Evolutionary conservation across 1,284 basidiomycete species (phyloP), one percentile per base, ranked within the genome.

Genomic region (Irpex rosettiformis): DNA sequence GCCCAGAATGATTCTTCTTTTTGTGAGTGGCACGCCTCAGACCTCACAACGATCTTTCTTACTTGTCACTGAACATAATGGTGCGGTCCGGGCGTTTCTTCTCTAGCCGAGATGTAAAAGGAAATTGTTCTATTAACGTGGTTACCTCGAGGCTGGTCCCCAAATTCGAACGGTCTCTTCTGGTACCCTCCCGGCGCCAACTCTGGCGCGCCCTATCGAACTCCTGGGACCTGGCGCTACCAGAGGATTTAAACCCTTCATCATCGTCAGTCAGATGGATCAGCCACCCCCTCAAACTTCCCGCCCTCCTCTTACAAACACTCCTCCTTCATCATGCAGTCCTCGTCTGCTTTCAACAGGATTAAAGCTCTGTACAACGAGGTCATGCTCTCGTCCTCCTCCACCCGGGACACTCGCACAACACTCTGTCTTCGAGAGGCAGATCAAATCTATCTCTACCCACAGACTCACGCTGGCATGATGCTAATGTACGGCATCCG

Each of bases 91-190:
- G 48, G 27, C 48, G 24, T 27, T 27, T 51, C 27, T 28, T 28
- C 24, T 51, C 48, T 27, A 51, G 48, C 48, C 48, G 48, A 51
- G 48, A 51, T 22, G 48, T 13, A 51, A 51, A 51, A 51, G 48
- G 48, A 28, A 51, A 22, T 51, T 22, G 48, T 51, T 51, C 27
- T 51, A 51, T 51, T 51, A 51, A 51, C 48, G 48, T 51, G 48
- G 48, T 28, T 51, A 51, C 48, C 48, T 25, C 48, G 27, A 51
- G 48, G 48, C 27, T 51, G 48, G 24, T 37, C 16, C 33, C 33
- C 48, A 10, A n/a, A 27, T 51, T 28, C 24, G 48, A 51, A 51
- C 13, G 27, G 8, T 18, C 18, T 22, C 48, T 51, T 51, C 48
- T 51, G 21, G 24, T 51, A 7, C 43, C 48, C 27, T 51, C 11